A percentile compares a stretch with the other conserved stretches of the same genome.
Conservation (phyloP, 2,329 filamentous ascomycete species). For the Fusarium camptoceras region DNA sequence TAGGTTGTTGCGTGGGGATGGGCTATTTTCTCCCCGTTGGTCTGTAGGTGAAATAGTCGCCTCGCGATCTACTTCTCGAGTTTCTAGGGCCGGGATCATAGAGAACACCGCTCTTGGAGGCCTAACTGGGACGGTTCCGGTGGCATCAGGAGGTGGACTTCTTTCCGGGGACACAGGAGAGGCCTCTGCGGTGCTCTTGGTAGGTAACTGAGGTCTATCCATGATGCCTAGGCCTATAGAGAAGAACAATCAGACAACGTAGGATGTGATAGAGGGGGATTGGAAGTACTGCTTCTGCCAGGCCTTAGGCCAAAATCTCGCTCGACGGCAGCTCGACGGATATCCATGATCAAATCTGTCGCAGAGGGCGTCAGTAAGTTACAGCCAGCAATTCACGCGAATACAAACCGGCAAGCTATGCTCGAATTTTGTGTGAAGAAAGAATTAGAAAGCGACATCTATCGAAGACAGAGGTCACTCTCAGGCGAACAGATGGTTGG, state of each 20-base stretch:
- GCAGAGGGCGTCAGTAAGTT: not conserved
- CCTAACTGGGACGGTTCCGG: not conserved
- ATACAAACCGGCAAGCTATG: not conserved
- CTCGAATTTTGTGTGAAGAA: not conserved
- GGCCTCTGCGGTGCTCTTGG: not conserved
- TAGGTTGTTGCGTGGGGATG: not conserved
- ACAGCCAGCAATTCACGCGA: not conserved
- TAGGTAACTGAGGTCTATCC: not conserved
- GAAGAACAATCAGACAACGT: not conserved
- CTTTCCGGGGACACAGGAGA: not conserved
- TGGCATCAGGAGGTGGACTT: not conserved
- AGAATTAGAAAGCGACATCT: not conserved
- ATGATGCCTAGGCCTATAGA: not conserved
- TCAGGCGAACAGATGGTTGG: not conserved
- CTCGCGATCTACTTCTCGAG: slow-evolving; percentile 4
- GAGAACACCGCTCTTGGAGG: not conserved
- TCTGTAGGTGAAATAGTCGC: not conserved
- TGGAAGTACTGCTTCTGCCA: not conserved
- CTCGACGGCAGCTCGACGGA: slow-evolving; percentile 13
- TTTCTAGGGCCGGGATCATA: not conserved
- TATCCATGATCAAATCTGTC: slow-evolving; percentile 3
- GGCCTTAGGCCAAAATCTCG: slow-evolving; percentile 30
- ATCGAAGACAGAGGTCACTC: not conserved
- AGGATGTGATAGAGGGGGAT: not conserved
- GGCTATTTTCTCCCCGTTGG: not conserved